Base-by-base conservation (phyloP, 2,329 filamentous ascomycete species). In the Pseudogymnoascus sp. region DNA sequence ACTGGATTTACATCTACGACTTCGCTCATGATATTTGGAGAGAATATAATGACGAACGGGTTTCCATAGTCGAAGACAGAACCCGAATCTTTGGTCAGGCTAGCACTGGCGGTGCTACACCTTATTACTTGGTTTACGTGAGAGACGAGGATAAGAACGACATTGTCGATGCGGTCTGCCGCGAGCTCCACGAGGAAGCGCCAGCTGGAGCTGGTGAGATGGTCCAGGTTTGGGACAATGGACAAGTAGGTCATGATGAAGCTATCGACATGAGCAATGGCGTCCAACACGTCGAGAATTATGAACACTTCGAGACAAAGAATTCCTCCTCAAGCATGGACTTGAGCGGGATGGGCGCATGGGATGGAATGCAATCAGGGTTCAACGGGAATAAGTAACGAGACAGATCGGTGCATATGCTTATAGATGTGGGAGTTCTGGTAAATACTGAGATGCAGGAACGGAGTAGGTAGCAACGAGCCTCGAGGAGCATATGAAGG, bases 1-100 rank as follows among this genome's bases (percentile, higher is more conserved):
- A 97, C 76, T 97, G 91, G 87, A 91, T 97, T 47, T 97, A 92
- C 50, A 95, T 99, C 65, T 89, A 86, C 70, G 94, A 97, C 75
- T 96, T 96, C 73, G 83, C 87, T 65, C 83, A 85, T 54, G 77
- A 86, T 36, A 78, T 92, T 18, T 99, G 94, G 92, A 87, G 92
- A 62, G 91, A 90, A 70, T 99, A 97, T 79, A 99, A 99, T 71
- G 94, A 99, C 70, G 87, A 88, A 60, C 81, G 81, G 14, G 92
- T 99, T 22, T 86, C 84, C 2, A 85, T 89, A 65, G 81, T 85
- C 25, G 77, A 79, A 12, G 82, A 89, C 68, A 79, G 82, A 6
- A 78, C 79, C 14, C 83, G 87, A 58, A 89, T 96, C 39, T 86
- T 94, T 65, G 79, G 83, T 22, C 83, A 64, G 79, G 89, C 57